Percentiles rank a stretch among this genome's conserved stretches.
Evolutionary conservation across 1,284 basidiomycete genomes (phyloP).

Genomic region (Porogramme epimiltina): DNA sequence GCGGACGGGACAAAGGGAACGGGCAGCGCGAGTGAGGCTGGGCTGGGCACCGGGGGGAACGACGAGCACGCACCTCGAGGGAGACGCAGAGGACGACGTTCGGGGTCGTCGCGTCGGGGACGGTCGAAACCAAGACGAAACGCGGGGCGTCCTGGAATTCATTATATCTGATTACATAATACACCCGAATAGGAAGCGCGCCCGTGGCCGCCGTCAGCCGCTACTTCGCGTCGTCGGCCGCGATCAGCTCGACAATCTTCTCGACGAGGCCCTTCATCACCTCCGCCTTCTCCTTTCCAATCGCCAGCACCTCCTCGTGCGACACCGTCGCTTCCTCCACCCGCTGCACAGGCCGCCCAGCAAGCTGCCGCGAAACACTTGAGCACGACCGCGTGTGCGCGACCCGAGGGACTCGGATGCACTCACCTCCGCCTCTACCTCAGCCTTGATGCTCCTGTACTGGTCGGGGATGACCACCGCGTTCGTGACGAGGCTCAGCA

Average conservation of each 20-base stretch:
- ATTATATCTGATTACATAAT: conserved; percentile 22
- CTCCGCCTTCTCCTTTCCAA: conserved; percentile 70
- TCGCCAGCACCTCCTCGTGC: conserved; percentile 80
- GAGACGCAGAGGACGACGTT: conserved; percentile 8
- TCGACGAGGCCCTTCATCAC: conserved; percentile 71
- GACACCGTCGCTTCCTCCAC: conserved; percentile 57
- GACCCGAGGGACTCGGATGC: conserved; percentile 1
- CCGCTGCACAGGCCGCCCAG: conserved; percentile 51
- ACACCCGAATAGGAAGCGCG: conserved; percentile 11
- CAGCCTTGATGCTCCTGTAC: conserved; percentile 70
- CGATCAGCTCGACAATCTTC: conserved; percentile 52
- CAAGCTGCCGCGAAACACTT: conserved; percentile 45
- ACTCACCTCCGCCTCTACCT: conserved; percentile 73
- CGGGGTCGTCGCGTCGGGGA: conserved; percentile 22
- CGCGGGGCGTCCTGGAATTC: conserved; percentile 1
- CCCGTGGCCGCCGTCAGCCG: conserved; percentile 17
- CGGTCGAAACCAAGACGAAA: conserved; percentile 3
- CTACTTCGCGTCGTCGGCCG: conserved; percentile 3
- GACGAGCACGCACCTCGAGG: conserved; percentile 17
- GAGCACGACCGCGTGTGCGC: conserved; percentile 4
- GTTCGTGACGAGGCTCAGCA: conserved; percentile 83
- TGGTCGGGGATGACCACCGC: conserved; percentile 74
- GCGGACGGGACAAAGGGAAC: background rate
- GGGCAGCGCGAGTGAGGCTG: conserved; percentile 3
- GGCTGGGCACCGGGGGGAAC: conserved; percentile 3